phyloP scores from a whole-genome alignment of 179 eudicot genomes.

The Heliamphora pulchella region DNA sequence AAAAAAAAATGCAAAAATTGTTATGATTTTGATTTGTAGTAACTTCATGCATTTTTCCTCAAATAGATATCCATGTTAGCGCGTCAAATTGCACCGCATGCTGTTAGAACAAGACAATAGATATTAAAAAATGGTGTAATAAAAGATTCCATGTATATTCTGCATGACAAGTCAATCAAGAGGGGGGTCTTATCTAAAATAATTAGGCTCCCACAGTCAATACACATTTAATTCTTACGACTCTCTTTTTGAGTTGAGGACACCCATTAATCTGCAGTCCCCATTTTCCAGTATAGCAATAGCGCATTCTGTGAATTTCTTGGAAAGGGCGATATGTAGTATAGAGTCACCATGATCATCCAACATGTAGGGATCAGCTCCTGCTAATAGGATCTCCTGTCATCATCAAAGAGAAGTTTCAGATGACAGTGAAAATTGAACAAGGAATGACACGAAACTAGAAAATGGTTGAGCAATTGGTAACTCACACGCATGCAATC shows the following conservation, averaged over 20 bases:
- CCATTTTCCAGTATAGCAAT: constrained; percentile 77
- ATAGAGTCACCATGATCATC: constrained; percentile 87
- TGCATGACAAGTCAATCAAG: not conserved
- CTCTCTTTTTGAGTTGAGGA: constrained; percentile 52
- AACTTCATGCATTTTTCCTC: not conserved
- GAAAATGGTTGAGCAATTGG: not conserved
- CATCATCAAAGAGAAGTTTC: constrained; percentile 14
- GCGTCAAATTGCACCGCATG: not conserved
- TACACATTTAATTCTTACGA: constrained; percentile 47
- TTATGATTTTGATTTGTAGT: not conserved
- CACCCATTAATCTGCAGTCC: constrained; percentile 72
- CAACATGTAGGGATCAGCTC: constrained; percentile 84
- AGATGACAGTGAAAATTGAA: not conserved
- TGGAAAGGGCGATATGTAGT: constrained; percentile 77
- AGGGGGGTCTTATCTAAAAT: not conserved
- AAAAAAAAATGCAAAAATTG: not conserved
- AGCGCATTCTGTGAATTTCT: constrained; percentile 82
- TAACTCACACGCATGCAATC: constrained; percentile 88
- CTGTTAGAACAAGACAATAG: not conserved
- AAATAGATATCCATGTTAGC: constrained; percentile 9
- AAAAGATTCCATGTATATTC: not conserved
- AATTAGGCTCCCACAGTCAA: constrained; percentile 10
- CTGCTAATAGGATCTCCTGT: constrained; percentile 77
- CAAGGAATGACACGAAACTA: not conserved
- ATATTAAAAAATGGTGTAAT: not conserved